Percentiles rank a stretch among this genome's conserved stretches.
These are phyloP conservation scores for Plasmodium gonderi DNA, from an alignment of 169 alveolate genomes.

Conservation along the genomic window DNA sequence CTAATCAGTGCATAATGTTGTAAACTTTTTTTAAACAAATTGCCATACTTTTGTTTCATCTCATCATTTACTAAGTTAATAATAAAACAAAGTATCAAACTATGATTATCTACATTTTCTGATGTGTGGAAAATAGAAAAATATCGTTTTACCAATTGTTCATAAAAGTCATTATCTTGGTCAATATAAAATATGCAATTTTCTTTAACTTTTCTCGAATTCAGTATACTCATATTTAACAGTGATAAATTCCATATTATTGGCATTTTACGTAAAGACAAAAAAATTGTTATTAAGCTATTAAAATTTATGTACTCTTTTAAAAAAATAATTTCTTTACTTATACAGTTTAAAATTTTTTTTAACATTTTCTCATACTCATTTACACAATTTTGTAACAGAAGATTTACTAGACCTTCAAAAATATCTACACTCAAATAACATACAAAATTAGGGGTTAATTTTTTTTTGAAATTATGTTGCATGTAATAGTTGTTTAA, in stretches of 20 bases:
- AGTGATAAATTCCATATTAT: slow-evolving; percentile 50
- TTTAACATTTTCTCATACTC: slow-evolving; percentile 34
- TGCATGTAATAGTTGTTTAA: not conserved
- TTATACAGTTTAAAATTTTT: slow-evolving; percentile 29
- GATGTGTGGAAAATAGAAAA: slow-evolving; percentile 17
- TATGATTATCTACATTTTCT: slow-evolving; percentile 29
- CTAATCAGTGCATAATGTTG: slow-evolving; percentile 4
- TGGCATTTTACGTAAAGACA: slow-evolving; percentile 35
- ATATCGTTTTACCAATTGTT: slow-evolving; percentile 40
- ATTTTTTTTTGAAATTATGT: not conserved
- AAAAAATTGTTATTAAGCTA: slow-evolving; percentile 45
- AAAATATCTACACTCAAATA: slow-evolving; percentile 42
- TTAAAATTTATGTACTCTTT: slow-evolving; percentile 37
- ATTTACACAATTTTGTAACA: slow-evolving; percentile 24
- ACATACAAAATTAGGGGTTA: slow-evolving; percentile 19
- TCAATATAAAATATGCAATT: slow-evolving; percentile 49
- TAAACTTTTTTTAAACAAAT: slow-evolving; percentile 27
- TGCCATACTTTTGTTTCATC: not conserved
- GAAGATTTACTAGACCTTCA: slow-evolving; percentile 32
- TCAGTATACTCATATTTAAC: not conserved
- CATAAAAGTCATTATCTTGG: slow-evolving; percentile 33
- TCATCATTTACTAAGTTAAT: slow-evolving; percentile 6
- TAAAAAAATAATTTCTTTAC: slow-evolving; percentile 44
- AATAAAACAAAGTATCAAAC: slow-evolving; percentile 13
- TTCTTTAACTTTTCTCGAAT: not conserved